A percentile compares a stretch with the other conserved stretches of the same genome.
Conservation (phyloP, 1,284 basidiomycete species). For the Fomitopsis pinicola region DNA sequence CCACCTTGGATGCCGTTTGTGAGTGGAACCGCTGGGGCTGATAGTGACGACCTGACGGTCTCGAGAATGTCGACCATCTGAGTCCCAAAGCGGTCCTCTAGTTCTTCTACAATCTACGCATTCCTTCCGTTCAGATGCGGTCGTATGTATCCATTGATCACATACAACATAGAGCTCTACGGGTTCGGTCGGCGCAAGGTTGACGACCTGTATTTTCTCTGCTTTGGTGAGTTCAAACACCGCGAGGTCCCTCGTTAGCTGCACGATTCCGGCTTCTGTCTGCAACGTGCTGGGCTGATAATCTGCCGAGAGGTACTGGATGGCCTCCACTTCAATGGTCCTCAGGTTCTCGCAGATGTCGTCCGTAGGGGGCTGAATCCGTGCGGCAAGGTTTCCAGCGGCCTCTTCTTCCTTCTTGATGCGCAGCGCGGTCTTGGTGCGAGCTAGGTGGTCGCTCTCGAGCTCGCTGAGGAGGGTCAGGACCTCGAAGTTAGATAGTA, state of each 20-base stretch:
- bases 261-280: constrained; percentile 57
- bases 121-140: not conserved
- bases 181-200: constrained; percentile 76
- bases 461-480: constrained; percentile 74
- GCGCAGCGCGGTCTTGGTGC: constrained; percentile 56
- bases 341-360: constrained; percentile 77
- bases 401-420: constrained; percentile 71
- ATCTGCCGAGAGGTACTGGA: constrained; percentile 75
- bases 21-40: constrained; percentile 11
- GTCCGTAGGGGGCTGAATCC: constrained; percentile 29
- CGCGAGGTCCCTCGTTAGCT: constrained; percentile 64
- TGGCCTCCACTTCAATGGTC: constrained; percentile 88
- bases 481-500: constrained; percentile 87
- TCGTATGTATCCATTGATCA: constrained; percentile 16
- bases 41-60: constrained; percentile 52
- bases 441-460: constrained; percentile 66
- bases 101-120: constrained; percentile 81
- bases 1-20: not conserved
- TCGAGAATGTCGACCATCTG: constrained; percentile 68
- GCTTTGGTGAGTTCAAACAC: constrained; percentile 80
- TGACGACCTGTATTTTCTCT: constrained; percentile 89
- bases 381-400: constrained; percentile 26
- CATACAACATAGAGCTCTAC: constrained; percentile 90
- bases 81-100: constrained; percentile 76
- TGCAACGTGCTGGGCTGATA: constrained; percentile 70